A percentile compares a stretch with the other conserved stretches of the same genome.
These are phyloP conservation scores for Lagerstroemia speciosa DNA, from an alignment of 345 rosid species.

Conservation along the genomic window DNA sequence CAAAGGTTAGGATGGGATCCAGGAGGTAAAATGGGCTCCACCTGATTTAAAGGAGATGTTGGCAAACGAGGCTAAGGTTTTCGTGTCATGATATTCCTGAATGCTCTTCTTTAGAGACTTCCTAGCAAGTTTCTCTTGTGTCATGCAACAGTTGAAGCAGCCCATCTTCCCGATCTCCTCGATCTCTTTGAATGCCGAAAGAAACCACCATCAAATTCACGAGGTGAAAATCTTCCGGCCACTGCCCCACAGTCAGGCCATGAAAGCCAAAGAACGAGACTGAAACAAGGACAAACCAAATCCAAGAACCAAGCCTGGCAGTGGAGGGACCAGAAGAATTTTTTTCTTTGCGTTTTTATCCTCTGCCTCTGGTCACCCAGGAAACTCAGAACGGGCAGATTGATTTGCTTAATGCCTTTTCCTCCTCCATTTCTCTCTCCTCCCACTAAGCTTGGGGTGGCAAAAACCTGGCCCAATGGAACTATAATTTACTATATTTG, in stretches of 20 bases:
- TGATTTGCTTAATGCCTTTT: not conserved
- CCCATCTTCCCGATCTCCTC: conserved; percentile 28
- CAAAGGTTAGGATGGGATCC: too few species aligned
- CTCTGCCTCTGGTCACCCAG: conserved; percentile 21
- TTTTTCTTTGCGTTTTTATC: not conserved
- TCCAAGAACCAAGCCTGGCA: conserved; percentile 12
- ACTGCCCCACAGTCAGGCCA: not conserved
- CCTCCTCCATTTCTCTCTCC: conserved; percentile 5
- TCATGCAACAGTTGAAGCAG: conserved; percentile 54
- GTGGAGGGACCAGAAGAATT: conserved; percentile 32
- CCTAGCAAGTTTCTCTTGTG: conserved; percentile 31
- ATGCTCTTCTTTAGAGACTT: conserved; percentile 53
- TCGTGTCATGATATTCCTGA: conserved; percentile 44
- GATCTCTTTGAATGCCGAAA: conserved; percentile 9
- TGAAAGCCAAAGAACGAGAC: not conserved
- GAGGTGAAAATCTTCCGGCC: not conserved
- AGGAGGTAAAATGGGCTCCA: conserved; percentile 4
- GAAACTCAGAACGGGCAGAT: conserved; percentile 1
- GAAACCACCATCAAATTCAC: conserved; percentile 28
- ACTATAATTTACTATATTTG: conserved; percentile 12
- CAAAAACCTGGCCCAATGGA: not conserved
- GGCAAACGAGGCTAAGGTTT: conserved; percentile 46
- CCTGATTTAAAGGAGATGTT: conserved; percentile 80
- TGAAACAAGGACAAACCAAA: not conserved
- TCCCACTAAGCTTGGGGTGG: conserved; percentile 11